Conservation (phyloP, 768 basidiomycete genomes). For the Xanthoconium purpureum region DNA sequence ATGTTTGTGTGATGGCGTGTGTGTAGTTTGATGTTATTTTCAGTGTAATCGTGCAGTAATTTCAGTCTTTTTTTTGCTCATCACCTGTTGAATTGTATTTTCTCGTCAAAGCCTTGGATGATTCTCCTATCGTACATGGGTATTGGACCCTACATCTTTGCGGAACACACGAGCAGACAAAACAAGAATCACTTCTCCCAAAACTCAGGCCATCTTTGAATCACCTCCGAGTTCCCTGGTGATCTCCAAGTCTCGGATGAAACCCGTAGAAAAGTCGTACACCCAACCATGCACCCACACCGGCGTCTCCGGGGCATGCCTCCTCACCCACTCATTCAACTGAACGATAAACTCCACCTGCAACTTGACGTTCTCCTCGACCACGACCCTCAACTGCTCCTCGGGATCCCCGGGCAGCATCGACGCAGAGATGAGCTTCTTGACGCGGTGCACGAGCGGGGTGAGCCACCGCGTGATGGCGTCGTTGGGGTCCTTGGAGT, state of each 20-base stretch:
- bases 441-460: conserved; percentile 57
- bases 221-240: conserved; percentile 27
- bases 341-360: conserved; percentile 27
- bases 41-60: conserved; percentile 1
- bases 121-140: too few relatives aligned
- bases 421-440: conserved; percentile 23
- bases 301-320: conserved; percentile 23
- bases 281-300: conserved; percentile 75
- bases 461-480: conserved; percentile 70
- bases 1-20: conserved; percentile 62
- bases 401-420: too few relatives aligned
- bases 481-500: conserved; percentile 35
- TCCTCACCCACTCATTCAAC: not conserved
- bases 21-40: not conserved
- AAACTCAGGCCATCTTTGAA: not conserved
- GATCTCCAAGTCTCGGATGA: conserved; percentile 54
- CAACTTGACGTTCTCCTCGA: conserved; percentile 57
- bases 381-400: conserved; percentile 30
- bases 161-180: too few relatives aligned
- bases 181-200: not conserved
- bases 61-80: not conserved
- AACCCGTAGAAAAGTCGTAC: conserved; percentile 59
- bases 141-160: too few relatives aligned
- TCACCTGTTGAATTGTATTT: not conserved
- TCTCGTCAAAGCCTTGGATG: too few relatives aligned